Conservation (phyloP, 2,329 filamentous ascomycete species). For the Venturia aucupariae region DNA sequence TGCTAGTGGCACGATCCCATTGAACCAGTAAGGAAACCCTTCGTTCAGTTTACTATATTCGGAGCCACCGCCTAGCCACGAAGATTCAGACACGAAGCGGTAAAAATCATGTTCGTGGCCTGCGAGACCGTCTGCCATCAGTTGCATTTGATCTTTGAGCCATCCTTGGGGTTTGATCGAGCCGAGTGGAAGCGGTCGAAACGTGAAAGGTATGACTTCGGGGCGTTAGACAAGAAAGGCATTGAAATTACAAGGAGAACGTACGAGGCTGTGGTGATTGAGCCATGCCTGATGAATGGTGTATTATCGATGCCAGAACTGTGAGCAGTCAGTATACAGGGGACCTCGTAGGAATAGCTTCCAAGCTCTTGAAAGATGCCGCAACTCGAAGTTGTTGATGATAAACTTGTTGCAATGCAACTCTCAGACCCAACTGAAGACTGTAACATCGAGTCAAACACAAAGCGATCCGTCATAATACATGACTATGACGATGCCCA, state of each 20-base stretch:
- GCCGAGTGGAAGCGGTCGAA: constrained; percentile 39
- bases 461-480: neutral
- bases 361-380: neutral
- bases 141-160: constrained; percentile 41
- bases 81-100: constrained; percentile 41
- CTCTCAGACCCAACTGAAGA: no score
- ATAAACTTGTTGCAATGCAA: no score
- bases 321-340: neutral
- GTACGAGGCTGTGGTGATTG: neutral
- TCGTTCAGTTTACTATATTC: constrained; percentile 48
- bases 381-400: neutral
- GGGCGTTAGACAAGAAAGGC: neutral
- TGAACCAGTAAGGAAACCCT: constrained; percentile 50
- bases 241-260: neutral
- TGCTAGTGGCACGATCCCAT: constrained; percentile 48
- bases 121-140: constrained; percentile 42
- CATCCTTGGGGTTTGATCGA: constrained; percentile 43
- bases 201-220: constrained; percentile 23
- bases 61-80: constrained; percentile 42
- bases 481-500: neutral
- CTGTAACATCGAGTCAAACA: neutral
- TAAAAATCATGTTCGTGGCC: constrained; percentile 49
- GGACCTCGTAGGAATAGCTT: neutral
- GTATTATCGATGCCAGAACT: constrained; percentile 1
- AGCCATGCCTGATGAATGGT: neutral